Conservation (phyloP, 129 eudicot species). For the Flaveria bidentis region DNA sequence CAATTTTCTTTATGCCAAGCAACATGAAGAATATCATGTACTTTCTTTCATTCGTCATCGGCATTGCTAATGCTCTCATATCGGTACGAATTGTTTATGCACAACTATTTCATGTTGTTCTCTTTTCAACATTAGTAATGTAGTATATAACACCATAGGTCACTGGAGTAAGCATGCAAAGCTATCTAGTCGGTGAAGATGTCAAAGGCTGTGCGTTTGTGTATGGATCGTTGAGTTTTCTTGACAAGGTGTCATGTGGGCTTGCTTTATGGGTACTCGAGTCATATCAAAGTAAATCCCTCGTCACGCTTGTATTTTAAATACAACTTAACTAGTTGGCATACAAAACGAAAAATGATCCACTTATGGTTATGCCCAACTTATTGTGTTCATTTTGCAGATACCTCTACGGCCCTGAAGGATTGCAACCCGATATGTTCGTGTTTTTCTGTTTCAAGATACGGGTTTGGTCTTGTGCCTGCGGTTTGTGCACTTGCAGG, state of each 20-base stretch:
- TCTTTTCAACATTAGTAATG: neutral
- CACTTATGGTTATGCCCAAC: slow-evolving; percentile 12
- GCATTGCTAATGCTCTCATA: slow-evolving; percentile 91
- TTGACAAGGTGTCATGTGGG: slow-evolving; percentile 87
- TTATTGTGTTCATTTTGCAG: slow-evolving; percentile 38
- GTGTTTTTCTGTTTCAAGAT: slow-evolving; percentile 61
- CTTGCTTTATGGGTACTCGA: slow-evolving; percentile 68
- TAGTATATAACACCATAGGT: slow-evolving; percentile 48
- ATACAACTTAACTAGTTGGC: slow-evolving; percentile 6
- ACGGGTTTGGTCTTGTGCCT: slow-evolving; percentile 74
- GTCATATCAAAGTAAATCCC: slow-evolving; percentile 67
- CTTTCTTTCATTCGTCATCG: slow-evolving; percentile 64
- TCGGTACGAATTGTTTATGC: slow-evolving; percentile 41
- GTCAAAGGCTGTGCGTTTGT: slow-evolving; percentile 93
- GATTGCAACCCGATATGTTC: slow-evolving; percentile 19
- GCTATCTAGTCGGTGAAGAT: slow-evolving; percentile 80
- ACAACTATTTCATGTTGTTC: neutral
- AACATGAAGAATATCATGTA: slow-evolving; percentile 62
- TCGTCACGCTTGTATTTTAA: neutral
- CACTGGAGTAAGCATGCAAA: slow-evolving; percentile 93
- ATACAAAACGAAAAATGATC: neutral
- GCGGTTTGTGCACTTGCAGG: slow-evolving; percentile 69
- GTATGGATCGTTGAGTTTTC: slow-evolving; percentile 90
- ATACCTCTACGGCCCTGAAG: slow-evolving; percentile 29
- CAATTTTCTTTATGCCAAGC: slow-evolving; percentile 64